Percentiles rank a stretch among this genome's conserved stretches.
Evolutionary conservation across 495 filamentous ascomycete genomes (phyloP).

Genomic region (Durotheca rogersii): DNA sequence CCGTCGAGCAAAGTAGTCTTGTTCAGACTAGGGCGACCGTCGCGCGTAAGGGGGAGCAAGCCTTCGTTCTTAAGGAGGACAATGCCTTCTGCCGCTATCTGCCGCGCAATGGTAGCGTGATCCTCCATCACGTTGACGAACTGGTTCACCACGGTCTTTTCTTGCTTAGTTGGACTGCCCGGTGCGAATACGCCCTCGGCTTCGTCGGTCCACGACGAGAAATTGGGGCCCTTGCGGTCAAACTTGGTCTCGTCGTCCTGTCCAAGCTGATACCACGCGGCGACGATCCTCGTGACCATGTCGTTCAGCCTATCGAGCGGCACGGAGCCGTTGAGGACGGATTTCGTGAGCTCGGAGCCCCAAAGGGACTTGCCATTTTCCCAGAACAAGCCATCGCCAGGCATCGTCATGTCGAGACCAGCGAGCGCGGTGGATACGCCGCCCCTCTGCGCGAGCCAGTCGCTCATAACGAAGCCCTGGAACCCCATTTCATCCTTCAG

Average conservation of each 20-base stretch:
- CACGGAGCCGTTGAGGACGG: slow-evolving; percentile 79
- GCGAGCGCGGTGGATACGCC: slow-evolving; percentile 79
- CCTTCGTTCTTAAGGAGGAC: slow-evolving; percentile 80
- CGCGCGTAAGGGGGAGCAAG: slow-evolving; percentile 62
- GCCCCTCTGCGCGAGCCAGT: slow-evolving; percentile 88
- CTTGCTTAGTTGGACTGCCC: slow-evolving; percentile 57
- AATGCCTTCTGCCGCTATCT: slow-evolving; percentile 80
- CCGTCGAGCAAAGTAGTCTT: slow-evolving; percentile 34
- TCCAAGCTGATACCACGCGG: slow-evolving; percentile 86
- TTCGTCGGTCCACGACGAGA: slow-evolving; percentile 85
- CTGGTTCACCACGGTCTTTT: slow-evolving; percentile 67
- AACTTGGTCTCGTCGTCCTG: slow-evolving; percentile 72
- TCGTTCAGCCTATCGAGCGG: slow-evolving; percentile 84
- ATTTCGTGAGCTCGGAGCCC: slow-evolving; percentile 73
- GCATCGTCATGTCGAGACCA: slow-evolving; percentile 94
- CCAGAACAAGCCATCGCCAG: slow-evolving; percentile 82
- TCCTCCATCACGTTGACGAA: slow-evolving; percentile 72
- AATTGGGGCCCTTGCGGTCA: slow-evolving; percentile 75
- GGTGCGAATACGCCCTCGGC: slow-evolving; percentile 63
- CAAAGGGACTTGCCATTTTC: slow-evolving; percentile 75
- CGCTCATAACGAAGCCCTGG: slow-evolving; percentile 89
- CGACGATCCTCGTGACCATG: slow-evolving; percentile 90
- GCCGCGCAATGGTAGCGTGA: slow-evolving; percentile 68
- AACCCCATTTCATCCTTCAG: slow-evolving; percentile 94
- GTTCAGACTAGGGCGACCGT: slow-evolving; percentile 44